These are phyloP conservation scores for Hibiscus tridactylites DNA, from an alignment of 345 rosid genomes.

Conservation along the genomic window DNA sequence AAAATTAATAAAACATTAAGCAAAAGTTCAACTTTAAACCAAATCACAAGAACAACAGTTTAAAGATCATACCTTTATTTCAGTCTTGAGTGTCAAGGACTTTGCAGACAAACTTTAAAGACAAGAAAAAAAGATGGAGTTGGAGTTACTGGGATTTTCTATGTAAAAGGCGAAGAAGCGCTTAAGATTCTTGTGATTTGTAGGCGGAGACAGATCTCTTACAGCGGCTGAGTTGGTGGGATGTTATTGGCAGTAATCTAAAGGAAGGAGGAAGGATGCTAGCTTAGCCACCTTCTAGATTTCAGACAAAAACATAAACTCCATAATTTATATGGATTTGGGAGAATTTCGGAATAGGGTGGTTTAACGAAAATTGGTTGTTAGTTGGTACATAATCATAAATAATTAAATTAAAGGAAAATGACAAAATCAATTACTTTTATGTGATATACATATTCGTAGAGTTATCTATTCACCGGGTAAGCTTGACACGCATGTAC, in stretches of 20 bases:
- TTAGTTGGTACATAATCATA: not conserved
- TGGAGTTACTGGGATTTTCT: not conserved
- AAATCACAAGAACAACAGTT: not conserved
- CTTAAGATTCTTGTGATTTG: not conserved
- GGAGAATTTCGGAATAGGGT: not conserved
- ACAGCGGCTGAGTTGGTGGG: not conserved
- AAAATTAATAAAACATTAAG: not conserved
- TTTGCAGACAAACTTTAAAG: not conserved
- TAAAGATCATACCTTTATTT: slow-evolving; percentile 1
- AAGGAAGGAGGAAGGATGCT: not conserved
- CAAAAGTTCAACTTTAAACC: not conserved
- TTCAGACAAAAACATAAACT: not conserved
- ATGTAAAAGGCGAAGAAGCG: not conserved
- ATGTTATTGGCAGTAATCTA: not conserved
- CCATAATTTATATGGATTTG: not conserved
- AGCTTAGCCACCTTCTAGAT: not conserved
- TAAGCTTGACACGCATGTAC: no score
- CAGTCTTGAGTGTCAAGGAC: not conserved
- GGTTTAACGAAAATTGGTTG: not conserved
- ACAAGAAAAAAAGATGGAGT: not conserved
- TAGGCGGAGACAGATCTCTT: not conserved
- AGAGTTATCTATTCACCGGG: not conserved
- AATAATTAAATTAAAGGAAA: no score
- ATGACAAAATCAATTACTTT: no score
- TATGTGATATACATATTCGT: no score